phyloP scores from a whole-genome alignment of 345 rosid species.

The Bruguiera gymnorhiza region DNA sequence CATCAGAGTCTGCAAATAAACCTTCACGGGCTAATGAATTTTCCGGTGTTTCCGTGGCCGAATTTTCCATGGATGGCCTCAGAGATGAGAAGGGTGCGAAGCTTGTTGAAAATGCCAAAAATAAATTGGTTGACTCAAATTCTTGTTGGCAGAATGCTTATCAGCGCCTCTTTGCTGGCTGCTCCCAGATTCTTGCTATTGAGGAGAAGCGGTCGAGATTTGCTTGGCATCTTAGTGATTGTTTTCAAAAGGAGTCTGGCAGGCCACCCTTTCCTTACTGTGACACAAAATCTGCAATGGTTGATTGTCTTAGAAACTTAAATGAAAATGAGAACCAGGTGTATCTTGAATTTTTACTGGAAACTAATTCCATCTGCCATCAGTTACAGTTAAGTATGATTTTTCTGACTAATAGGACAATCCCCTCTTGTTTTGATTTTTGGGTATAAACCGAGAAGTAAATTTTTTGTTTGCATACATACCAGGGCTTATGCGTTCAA shows the following conservation, averaged over 20 bases:
- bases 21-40: conserved; percentile 3
- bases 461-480: neutral
- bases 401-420: neutral
- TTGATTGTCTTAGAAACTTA: conserved; percentile 50
- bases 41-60: conserved; percentile 30
- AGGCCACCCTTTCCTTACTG: conserved; percentile 56
- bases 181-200: conserved; percentile 52
- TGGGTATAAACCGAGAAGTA: neutral
- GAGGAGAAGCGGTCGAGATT: conserved; percentile 75
- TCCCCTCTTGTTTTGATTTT: neutral
- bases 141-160: conserved; percentile 79
- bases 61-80: conserved; percentile 59
- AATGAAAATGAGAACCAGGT: conserved; percentile 50
- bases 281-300: conserved; percentile 41
- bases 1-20: conserved; percentile 9
- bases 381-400: conserved; percentile 60
- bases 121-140: conserved; percentile 42
- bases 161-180: conserved; percentile 53
- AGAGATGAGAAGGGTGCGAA: conserved; percentile 41
- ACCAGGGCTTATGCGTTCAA: conserved; percentile 64
- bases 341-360: conserved; percentile 65
- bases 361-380: conserved; percentile 78
- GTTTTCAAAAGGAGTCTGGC: conserved; percentile 71
- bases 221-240: conserved; percentile 80
- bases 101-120: conserved; percentile 48